Conservation (phyloP, 208 protist species). For the Plasmodiophora brassicae region DNA sequence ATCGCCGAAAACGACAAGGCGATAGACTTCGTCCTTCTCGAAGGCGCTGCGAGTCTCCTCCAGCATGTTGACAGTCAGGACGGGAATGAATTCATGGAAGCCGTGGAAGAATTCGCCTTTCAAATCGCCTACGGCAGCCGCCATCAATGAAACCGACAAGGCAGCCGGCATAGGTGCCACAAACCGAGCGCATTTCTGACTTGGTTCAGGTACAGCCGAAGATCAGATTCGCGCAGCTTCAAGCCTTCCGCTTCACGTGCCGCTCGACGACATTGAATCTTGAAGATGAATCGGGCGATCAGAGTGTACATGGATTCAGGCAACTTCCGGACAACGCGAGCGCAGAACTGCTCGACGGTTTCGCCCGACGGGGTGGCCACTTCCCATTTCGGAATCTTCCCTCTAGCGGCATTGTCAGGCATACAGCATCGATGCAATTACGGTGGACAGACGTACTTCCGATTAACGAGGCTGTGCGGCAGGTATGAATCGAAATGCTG, state of each 20-base stretch:
- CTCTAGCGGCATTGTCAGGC: no score
- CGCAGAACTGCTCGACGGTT: neutral
- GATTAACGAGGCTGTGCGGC: no score
- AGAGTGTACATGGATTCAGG: neutral
- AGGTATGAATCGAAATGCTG: no score
- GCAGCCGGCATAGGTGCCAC: no score
- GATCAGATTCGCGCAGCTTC: no score
- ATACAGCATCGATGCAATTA: no score
- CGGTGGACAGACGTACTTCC: no score
- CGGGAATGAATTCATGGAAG: neutral
- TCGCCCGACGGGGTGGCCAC: no score
- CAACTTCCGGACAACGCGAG: neutral
- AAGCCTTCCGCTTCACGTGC: neutral
- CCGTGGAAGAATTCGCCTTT: neutral
- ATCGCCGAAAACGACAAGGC: neutral
- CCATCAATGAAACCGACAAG: no score
- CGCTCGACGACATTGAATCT: neutral
- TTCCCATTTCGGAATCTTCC: no score
- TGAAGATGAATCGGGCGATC: neutral
- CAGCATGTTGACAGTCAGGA: neutral
- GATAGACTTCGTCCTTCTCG: conserved; percentile 4
- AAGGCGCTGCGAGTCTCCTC: neutral
- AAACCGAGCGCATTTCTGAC: no score
- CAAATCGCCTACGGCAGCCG: neutral
- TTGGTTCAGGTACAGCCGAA: no score